These are phyloP conservation scores for Erodium moschatum DNA, from an alignment of 441 rosid species.

Conservation along the genomic window DNA sequence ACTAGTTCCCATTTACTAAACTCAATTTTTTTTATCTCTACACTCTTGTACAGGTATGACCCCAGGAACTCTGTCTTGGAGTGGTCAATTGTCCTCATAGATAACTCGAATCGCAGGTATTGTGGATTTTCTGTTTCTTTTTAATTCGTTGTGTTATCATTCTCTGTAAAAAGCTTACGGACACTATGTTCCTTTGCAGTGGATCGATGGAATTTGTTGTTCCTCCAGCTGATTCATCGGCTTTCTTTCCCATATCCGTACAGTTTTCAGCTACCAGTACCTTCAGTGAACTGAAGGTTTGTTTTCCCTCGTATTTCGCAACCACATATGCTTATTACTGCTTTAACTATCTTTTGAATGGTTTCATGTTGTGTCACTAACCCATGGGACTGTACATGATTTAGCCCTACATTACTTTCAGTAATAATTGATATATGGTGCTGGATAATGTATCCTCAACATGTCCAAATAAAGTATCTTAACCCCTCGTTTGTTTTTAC, in stretches of 20 bases:
- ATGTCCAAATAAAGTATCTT: neutral
- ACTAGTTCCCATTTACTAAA: neutral
- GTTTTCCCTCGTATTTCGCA: slow-evolving; percentile 8
- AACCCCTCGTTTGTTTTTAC: neutral
- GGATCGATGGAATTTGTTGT: slow-evolving; percentile 97
- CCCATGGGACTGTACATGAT: neutral
- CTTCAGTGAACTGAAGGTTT: slow-evolving; percentile 81
- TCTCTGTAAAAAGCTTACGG: neutral
- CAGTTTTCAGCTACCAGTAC: slow-evolving; percentile 73
- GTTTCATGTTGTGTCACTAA: neutral
- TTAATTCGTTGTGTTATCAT: neutral
- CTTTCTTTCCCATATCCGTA: slow-evolving; percentile 87
- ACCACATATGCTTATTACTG: neutral
- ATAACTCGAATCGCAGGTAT: slow-evolving; percentile 93
- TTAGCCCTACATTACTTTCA: neutral
- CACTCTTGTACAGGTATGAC: slow-evolving; percentile 48
- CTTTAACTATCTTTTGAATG: neutral
- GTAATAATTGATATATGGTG: too few relatives aligned
- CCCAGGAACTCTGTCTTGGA: slow-evolving; percentile 76
- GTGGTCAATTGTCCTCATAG: slow-evolving; percentile 88
- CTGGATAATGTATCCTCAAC: neutral
- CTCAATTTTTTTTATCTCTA: too few relatives aligned
- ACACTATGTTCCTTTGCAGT: slow-evolving; percentile 35
- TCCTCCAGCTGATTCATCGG: slow-evolving; percentile 85
- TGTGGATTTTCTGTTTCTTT: slow-evolving; percentile 1